Base-by-base conservation (phyloP, 495 filamentous ascomycete species). In the Acidiella bohemica region DNA sequence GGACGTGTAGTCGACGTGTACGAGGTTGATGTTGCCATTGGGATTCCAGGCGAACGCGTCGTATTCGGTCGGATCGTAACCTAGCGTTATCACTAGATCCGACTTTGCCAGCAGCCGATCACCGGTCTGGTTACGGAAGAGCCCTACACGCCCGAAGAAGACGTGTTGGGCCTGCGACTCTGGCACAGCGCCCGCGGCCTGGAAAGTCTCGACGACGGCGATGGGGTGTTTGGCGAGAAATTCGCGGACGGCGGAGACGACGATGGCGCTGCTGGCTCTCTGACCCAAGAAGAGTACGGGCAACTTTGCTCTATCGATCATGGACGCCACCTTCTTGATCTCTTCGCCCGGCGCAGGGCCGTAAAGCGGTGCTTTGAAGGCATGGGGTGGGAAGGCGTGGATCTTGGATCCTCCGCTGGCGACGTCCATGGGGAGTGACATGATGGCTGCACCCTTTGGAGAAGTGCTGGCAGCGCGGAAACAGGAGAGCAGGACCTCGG, bases 91-190 rank as follows among this genome's bases (percentile, higher is more conserved):
- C 30, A 63, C 42, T 1, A 61, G 41, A 41, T 63, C 60, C 5
- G 60, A 53, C 11, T 51, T 51, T 1, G 45, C 36, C 7, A 63
- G 48, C 14, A 63, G 45, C 33, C 51, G 46, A 39, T 63, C 60
- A 32, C 60, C 60, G 7, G 58, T 49, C 30, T 63, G 60, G 33
- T 63, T 63, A 10, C 60, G 56, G 50, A 63, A 63, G 12, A 63
- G 50, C 0, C 60, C 60, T n/a, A 63, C 50, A 4, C 60, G 48
- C 16, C 60, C 60, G 38, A 48, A 60, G 54, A 60, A 63, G 24
- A 61, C 50, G 22, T 57, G 54, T 1, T 53, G 12, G 5, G 48
- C 48, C 11, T 58, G 54, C 13, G 57, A 52, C 30, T 54, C 36
- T 1, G 59, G 57, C 13, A 64, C 49, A 10, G 57, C 54, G 18